These are phyloP conservation scores for Lasiosphaeria hispida DNA, from an alignment of 495 filamentous ascomycete species.

Conservation along the genomic window DNA sequence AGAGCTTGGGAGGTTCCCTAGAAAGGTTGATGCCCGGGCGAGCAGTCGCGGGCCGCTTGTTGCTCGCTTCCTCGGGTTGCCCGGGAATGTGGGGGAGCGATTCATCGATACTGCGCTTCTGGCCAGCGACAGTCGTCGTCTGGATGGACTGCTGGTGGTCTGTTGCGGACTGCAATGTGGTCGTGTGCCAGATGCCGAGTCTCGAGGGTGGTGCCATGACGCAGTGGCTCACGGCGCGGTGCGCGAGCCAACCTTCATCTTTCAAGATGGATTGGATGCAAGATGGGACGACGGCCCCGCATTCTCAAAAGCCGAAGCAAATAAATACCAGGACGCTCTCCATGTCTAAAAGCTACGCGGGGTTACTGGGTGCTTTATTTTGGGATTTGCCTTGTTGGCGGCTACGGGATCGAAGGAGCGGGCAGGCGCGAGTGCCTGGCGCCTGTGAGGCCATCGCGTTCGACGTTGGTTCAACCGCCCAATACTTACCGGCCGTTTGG, in stretches of 20 bases:
- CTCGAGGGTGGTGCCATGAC: slow-evolving; percentile 21
- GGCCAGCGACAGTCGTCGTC: slow-evolving; percentile 21
- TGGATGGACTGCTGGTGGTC: slow-evolving; percentile 8
- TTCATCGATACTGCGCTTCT: slow-evolving; percentile 23
- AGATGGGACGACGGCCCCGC: too few species aligned
- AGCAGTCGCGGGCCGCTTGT: slow-evolving; percentile 24
- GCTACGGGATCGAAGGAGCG: too few species aligned
- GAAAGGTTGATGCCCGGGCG: slow-evolving; percentile 20
- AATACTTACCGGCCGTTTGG: slow-evolving; percentile 21
- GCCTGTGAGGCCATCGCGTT: slow-evolving; percentile 12
- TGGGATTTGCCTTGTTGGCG: too few species aligned
- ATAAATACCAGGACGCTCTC: too few species aligned
- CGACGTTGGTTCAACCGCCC: slow-evolving; percentile 6
- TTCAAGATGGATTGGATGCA: background rate
- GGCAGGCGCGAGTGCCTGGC: too few species aligned
- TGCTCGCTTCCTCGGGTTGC: background rate
- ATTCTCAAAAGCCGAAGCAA: too few species aligned
- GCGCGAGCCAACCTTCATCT: background rate
- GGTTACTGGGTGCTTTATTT: too few species aligned
- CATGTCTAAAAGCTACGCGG: too few species aligned
- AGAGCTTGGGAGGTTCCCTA: slow-evolving; percentile 25
- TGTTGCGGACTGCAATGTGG: slow-evolving; percentile 23
- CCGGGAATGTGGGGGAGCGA: background rate
- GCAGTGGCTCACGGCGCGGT: background rate
- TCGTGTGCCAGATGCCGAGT: slow-evolving; percentile 29